A percentile compares a stretch with the other conserved stretches of the same genome.
phyloP scores from a whole-genome alignment of 176 grass and related monocot species.

The Juncus effusus region DNA sequence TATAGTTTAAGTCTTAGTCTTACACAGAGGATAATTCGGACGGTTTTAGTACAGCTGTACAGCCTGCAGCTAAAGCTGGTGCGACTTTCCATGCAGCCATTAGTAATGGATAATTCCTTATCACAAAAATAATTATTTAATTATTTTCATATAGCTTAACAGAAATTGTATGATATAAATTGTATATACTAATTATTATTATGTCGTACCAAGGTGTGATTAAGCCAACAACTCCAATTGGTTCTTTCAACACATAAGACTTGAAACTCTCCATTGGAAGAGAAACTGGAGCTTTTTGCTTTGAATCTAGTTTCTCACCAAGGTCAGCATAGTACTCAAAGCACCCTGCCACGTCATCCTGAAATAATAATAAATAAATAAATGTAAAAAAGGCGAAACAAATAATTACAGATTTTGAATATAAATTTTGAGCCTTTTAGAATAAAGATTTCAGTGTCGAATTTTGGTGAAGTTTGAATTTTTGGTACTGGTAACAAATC shows the following conservation, averaged over 20 bases:
- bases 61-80: conserved; percentile 96
- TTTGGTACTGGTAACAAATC: too few relatives aligned
- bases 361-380: conserved; percentile 29
- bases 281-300: conserved; percentile 64
- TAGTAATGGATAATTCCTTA: conserved; percentile 95
- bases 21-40: conserved; percentile 91
- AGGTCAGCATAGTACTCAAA: conserved; percentile 88
- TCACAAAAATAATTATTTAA: neutral
- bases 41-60: conserved; percentile 93
- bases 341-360: conserved; percentile 99
- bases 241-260: conserved; percentile 69
- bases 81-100: conserved; percentile 99
- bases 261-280: conserved; percentile 93
- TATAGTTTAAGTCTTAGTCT: conserved; percentile 46
- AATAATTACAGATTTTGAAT: conserved; percentile 7
- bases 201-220: conserved; percentile 81
- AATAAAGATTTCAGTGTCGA: neutral
- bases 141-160: neutral
- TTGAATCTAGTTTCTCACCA: conserved; percentile 80
- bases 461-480: too few relatives aligned
- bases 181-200: conserved; percentile 1
- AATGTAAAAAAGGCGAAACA: neutral
- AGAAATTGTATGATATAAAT: neutral
- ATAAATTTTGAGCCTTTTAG: neutral
- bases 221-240: conserved; percentile 91